phyloP scores from a whole-genome alignment of 192 early-diverging fungal genomes.

The Coemansia sp. region DNA sequence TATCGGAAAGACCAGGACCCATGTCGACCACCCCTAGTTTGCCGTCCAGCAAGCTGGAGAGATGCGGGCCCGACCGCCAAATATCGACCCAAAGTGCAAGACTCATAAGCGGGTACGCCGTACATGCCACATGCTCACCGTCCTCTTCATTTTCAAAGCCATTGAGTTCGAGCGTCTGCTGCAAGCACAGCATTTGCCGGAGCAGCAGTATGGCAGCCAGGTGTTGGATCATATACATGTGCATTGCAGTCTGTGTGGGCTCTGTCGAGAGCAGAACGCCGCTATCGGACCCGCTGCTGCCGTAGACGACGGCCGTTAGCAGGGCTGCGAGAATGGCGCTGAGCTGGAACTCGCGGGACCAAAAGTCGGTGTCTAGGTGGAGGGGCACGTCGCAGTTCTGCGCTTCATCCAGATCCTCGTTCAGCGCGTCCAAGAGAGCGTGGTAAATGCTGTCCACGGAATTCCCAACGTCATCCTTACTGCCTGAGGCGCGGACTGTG shows the following conservation, averaged over 20 bases:
- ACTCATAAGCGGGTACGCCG: conserved; percentile 29
- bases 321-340: conserved; percentile 34
- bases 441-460: neutral
- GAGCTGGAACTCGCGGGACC: conserved; percentile 45
- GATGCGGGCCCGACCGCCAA: conserved; percentile 27
- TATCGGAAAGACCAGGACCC: conserved; percentile 1
- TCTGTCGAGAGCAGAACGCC: neutral
- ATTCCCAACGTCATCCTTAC: neutral
- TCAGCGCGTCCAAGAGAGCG: conserved; percentile 16
- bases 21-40: neutral
- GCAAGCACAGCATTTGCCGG: conserved; percentile 23
- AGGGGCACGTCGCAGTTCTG: conserved; percentile 2
- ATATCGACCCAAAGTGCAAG: conserved; percentile 42
- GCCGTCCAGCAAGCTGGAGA: neutral
- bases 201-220: conserved; percentile 31
- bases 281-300: neutral
- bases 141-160: neutral
- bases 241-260: neutral
- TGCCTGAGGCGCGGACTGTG: neutral
- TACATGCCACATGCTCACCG: neutral
- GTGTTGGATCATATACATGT: conserved; percentile 19
- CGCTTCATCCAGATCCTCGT: conserved; percentile 24
- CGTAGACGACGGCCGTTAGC: conserved; percentile 8
- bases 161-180: conserved; percentile 19
- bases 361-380: conserved; percentile 33